Evolutionary conservation across 2,329 filamentous ascomycete genomes (phyloP).

Genomic region (Colletotrichum scovillei): DNA sequence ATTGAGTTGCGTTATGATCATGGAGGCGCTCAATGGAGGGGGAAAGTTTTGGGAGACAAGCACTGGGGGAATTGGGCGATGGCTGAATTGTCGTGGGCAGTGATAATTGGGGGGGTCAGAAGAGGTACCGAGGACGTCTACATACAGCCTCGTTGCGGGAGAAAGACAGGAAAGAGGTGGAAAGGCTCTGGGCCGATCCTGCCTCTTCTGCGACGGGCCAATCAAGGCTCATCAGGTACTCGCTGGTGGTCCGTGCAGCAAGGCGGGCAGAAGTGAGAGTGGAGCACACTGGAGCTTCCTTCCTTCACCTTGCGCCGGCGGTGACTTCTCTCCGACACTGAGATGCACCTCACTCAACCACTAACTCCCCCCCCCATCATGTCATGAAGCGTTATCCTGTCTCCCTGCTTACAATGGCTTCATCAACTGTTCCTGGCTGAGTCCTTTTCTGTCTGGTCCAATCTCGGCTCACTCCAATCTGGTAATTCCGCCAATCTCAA

Average conservation of each 20-base stretch:
- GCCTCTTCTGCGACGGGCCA: not conserved
- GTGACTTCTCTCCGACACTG: not conserved
- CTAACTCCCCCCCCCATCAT: not conserved
- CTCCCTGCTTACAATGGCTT: not conserved
- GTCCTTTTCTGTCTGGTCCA: not conserved
- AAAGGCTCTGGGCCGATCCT: not conserved
- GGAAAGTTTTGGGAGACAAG: not conserved
- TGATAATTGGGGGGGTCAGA: not conserved
- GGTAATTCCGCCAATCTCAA: not conserved
- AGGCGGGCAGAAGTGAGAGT: not conserved
- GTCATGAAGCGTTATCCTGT: not conserved
- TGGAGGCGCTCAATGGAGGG: constrained; percentile 1
- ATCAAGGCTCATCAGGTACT: not conserved
- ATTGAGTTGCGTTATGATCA: not conserved
- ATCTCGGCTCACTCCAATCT: not conserved
- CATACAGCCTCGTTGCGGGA: not conserved
- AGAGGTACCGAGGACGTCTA: not conserved
- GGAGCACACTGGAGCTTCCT: not conserved
- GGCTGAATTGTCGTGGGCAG: not conserved
- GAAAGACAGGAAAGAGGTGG: constrained; percentile 3
- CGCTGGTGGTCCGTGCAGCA: not conserved
- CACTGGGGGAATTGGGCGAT: not conserved
- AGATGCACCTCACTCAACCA: not conserved
- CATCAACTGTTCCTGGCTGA: not conserved
- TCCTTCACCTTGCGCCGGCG: not conserved